phyloP scores from a whole-genome alignment of 2,329 filamentous ascomycete species.

The Aspergillus sergii region DNA sequence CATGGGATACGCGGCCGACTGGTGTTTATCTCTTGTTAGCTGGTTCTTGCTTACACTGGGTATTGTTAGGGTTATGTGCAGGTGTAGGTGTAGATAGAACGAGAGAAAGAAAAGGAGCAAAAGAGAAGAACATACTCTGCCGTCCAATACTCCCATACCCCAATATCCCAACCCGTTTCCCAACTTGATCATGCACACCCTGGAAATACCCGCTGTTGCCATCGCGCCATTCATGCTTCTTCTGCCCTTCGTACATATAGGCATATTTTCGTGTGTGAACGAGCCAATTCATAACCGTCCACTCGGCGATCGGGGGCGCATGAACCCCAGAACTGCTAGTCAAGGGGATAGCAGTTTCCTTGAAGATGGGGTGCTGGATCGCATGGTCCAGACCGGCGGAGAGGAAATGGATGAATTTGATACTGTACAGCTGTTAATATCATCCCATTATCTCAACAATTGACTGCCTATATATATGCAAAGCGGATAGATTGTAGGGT shows the following conservation, averaged over 20 bases:
- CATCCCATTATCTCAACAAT: no score
- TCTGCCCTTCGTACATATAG: slow-evolving; percentile 60
- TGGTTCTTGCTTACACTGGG: background rate
- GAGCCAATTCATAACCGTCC: slow-evolving; percentile 65
- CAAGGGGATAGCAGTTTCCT: slow-evolving; percentile 54
- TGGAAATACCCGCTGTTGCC: slow-evolving; percentile 22
- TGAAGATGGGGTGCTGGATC: slow-evolving; percentile 56
- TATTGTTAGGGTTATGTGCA: no score
- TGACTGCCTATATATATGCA: no score
- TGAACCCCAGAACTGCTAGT: slow-evolving; percentile 60
- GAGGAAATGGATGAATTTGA: slow-evolving; percentile 59
- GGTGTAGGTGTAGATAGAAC: background rate
- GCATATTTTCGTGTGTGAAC: slow-evolving; percentile 60
- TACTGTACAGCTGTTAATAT: slow-evolving; percentile 24
- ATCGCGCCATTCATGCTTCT: slow-evolving; percentile 54
- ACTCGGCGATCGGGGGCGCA: slow-evolving; percentile 68
- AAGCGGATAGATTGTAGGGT: no score
- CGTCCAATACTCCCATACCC: slow-evolving; percentile 66
- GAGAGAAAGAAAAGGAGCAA: background rate
- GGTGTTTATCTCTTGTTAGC: slow-evolving; percentile 7
- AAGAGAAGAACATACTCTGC: slow-evolving; percentile 49
- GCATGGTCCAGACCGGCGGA: slow-evolving; percentile 62
- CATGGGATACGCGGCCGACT: slow-evolving; percentile 61
- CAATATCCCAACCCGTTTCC: slow-evolving; percentile 61
- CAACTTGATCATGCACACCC: slow-evolving; percentile 55